Conservation (phyloP, 345 rosid genomes). For the Geranium brycei region DNA sequence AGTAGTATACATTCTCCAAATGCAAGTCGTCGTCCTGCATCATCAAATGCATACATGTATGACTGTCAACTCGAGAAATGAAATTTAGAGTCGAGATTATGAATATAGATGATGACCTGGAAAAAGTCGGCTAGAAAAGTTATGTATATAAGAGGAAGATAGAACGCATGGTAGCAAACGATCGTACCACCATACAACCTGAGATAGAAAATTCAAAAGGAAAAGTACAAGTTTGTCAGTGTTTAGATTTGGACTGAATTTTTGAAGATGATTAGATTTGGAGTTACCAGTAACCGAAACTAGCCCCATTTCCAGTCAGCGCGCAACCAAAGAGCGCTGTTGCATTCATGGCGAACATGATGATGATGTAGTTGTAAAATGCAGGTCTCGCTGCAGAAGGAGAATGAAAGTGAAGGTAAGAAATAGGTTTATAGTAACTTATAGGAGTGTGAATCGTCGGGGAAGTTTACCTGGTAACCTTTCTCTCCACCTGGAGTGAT, state of each 20-base stretch:
- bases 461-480: constrained; percentile 54
- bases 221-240: background rate
- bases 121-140: constrained; percentile 88
- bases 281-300: constrained; percentile 70
- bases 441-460: background rate
- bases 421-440: background rate
- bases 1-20: constrained; percentile 74
- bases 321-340: constrained; percentile 51
- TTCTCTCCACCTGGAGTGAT: constrained; percentile 80
- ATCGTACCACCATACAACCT: constrained; percentile 64
- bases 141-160: constrained; percentile 65
- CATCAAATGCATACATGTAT: constrained; percentile 1
- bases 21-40: constrained; percentile 70
- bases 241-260: background rate
- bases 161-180: constrained; percentile 69
- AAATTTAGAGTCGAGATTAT: background rate
- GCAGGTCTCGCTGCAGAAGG: constrained; percentile 73
- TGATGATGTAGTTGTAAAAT: constrained; percentile 55
- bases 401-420: background rate
- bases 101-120: constrained; percentile 37
- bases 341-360: constrained; percentile 58
- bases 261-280: background rate
- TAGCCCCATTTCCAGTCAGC: constrained; percentile 44
- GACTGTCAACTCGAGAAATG: background rate
- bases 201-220: constrained; percentile 9